Evolutionary conservation across 1,139 yeast species (phyloP).

Genomic region (Hanseniaspora uvarum): DNA sequence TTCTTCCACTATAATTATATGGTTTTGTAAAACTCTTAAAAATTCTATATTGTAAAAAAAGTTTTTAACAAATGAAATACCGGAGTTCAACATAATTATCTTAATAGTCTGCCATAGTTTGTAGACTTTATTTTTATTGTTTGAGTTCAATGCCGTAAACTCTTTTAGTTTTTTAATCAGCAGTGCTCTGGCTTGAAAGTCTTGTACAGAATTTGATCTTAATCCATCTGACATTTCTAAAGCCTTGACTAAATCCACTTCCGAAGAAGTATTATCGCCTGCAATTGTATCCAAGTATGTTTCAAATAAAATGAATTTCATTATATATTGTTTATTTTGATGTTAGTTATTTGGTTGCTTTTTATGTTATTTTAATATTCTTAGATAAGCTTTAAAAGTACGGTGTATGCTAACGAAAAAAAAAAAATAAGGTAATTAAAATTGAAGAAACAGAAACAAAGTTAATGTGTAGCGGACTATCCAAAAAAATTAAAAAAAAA

Average conservation of each 20-base stretch:
- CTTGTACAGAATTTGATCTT: slow-evolving; percentile 69
- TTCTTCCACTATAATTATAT: slow-evolving; percentile 13
- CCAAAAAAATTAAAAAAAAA: neutral
- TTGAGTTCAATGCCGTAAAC: slow-evolving; percentile 54
- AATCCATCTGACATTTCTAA: slow-evolving; percentile 83
- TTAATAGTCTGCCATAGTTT: slow-evolving; percentile 56
- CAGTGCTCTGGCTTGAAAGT: slow-evolving; percentile 73
- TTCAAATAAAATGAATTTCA: slow-evolving; percentile 8
- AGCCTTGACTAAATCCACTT: slow-evolving; percentile 38
- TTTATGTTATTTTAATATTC: neutral
- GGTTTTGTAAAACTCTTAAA: slow-evolving; percentile 57
- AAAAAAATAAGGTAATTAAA: neutral
- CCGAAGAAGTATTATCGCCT: slow-evolving; percentile 1
- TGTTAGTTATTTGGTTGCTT: neutral
- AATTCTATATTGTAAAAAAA: slow-evolving; percentile 69
- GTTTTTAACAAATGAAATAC: slow-evolving; percentile 71
- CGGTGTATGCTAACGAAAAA: neutral
- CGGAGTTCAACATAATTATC: slow-evolving; percentile 87
- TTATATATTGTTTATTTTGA: neutral
- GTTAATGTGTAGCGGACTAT: neutral
- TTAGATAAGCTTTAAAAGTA: neutral
- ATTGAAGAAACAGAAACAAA: neutral
- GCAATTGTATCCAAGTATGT: slow-evolving; percentile 4
- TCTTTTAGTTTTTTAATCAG: slow-evolving; percentile 66
- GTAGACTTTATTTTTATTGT: slow-evolving; percentile 14